Evolutionary conservation across 495 filamentous ascomycete genomes (phyloP), one percentile per base, ranked within the genome.

Genomic region (Cladorrhinum samala): DNA sequence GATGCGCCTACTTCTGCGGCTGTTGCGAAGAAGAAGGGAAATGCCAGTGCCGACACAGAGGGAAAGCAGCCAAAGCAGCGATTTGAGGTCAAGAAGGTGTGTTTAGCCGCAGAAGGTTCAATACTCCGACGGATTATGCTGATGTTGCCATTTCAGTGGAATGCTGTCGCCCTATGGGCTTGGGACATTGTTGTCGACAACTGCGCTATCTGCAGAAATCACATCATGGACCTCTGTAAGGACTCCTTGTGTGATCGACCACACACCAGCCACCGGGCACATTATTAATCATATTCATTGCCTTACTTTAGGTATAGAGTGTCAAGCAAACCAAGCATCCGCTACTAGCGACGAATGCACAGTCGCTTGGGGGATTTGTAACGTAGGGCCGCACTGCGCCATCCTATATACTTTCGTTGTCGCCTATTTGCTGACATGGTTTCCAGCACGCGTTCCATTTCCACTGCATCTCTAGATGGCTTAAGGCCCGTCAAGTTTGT

Each of bases 171-270:
- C 30, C 77, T 99, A 2, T 99, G 93, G 93, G 94, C 93, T 1
- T 99, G 93, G 93, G 93, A 99, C 71, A 99, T 99, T 49, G 92
- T 99, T 11, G 93, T 99, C 48, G 93, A 99, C 74, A 99, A 99
- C 77, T 99, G 93, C 69, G 93, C 93, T 54, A 99, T 99, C 64
- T 99, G 93, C 75, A 83, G 93, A 60, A 99, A 99, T 65, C 93
- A 99, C 67, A 99, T 99, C 68, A 99, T 99, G 93, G 93, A 99
- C 68, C 77, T 99, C 23, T 99, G 91, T 91, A 78, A 55, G 83
- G 69, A 45, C 40, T 17, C 24, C 27, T 33, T 33, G 5, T 33
- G 27, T 11, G 27, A n/a, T n/a, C n/a, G n/a, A n/a, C n/a, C n/a
- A n/a, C n/a, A n/a, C n/a, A n/a, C n/a, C n/a, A n/a, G n/a, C n/a